Conservation (phyloP, 148 eudicot genomes). For the Spergularia bocconei region DNA sequence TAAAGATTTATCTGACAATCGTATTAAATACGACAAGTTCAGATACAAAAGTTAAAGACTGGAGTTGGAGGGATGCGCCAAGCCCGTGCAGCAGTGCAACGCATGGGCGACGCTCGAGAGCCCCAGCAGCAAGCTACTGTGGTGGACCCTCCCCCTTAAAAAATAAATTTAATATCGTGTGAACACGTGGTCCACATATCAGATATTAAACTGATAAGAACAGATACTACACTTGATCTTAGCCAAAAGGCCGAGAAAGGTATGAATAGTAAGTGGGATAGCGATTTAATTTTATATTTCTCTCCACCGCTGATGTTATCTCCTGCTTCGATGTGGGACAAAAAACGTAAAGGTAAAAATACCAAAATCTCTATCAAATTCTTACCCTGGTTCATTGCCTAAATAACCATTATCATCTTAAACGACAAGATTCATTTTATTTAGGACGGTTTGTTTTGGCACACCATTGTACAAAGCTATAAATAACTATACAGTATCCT, state of each 20-base stretch:
- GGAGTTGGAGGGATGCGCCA: conserved; percentile 21
- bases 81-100: conserved; percentile 28
- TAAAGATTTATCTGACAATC: no score
- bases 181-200: conserved; percentile 52
- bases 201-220: conserved; percentile 90
- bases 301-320: neutral
- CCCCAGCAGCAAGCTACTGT: conserved; percentile 27
- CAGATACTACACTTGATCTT: conserved; percentile 91
- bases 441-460: neutral
- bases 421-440: no score
- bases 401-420: no score
- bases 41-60: neutral
- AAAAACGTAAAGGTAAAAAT: no score
- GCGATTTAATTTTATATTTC: neutral
- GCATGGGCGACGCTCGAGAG: conserved; percentile 18
- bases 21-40: no score
- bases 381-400: no score
- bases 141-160: conserved; percentile 26
- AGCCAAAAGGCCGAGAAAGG: conserved; percentile 83
- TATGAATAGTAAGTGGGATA: neutral
- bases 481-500: neutral
- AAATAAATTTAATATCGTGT: conserved; percentile 52
- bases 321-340: conserved; percentile 12
- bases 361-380: no score
- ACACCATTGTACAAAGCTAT: neutral